Conservation (phyloP, 768 basidiomycete genomes). For the Fibroporia radiculosa region DNA sequence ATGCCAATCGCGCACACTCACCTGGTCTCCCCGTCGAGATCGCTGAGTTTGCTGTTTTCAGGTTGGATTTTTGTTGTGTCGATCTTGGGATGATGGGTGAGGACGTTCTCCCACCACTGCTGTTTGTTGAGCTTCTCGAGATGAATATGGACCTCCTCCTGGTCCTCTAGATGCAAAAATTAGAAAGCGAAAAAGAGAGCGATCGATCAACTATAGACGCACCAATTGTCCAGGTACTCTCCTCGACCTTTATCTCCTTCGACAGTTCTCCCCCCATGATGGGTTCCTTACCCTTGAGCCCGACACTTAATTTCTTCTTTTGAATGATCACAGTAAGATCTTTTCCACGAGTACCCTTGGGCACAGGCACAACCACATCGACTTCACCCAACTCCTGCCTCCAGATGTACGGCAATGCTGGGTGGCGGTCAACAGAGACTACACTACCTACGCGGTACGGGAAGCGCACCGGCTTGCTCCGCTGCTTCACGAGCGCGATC, state of each 20-base stretch:
- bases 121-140: constrained; percentile 83
- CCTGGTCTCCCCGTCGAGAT: constrained; percentile 94
- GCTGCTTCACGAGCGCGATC: constrained; percentile 60
- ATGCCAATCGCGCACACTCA: constrained; percentile 22
- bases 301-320: constrained; percentile 78
- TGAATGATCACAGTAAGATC: constrained; percentile 68
- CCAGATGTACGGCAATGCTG: constrained; percentile 90
- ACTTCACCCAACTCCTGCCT: constrained; percentile 83
- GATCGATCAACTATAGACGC: constrained; percentile 22
- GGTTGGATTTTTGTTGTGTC: constrained; percentile 95
- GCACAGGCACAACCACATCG: constrained; percentile 76
- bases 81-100: constrained; percentile 93
- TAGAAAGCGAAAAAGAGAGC: too few species aligned
- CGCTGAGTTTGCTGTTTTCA: constrained; percentile 90
- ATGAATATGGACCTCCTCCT: constrained; percentile 61
- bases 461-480: constrained; percentile 72
- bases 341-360: constrained; percentile 76
- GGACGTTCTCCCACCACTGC: constrained; percentile 97
- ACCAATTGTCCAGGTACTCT: constrained; percentile 96
- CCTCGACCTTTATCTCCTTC: constrained; percentile 91
- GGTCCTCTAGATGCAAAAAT: constrained; percentile 53
- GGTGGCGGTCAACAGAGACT: constrained; percentile 8
- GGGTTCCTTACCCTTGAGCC: constrained; percentile 77
- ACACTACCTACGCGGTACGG: constrained; percentile 17
- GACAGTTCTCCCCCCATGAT: constrained; percentile 89